Percentiles rank a stretch among this genome's conserved stretches.
Evolutionary conservation across 1,139 yeast species (phyloP).

Genomic region (Yamadazyma atmosphaerica): DNA sequence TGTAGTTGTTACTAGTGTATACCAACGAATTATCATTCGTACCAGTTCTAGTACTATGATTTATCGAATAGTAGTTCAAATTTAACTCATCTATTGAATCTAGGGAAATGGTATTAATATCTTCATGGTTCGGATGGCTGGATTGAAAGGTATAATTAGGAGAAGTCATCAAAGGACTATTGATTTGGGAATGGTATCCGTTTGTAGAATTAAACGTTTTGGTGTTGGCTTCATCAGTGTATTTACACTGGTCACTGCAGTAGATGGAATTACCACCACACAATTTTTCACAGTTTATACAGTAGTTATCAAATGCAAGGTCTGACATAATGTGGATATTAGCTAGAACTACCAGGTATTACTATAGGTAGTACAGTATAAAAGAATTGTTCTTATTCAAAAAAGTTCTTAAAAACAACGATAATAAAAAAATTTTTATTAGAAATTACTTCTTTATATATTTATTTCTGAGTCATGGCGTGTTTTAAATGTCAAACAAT

Average conservation of each 20-base stretch:
- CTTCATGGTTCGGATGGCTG: conserved; percentile 2
- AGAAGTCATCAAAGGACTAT: conserved; percentile 15
- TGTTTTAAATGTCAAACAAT: background rate
- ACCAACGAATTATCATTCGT: conserved; percentile 9
- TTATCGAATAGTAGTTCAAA: conserved; percentile 11
- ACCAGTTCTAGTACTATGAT: conserved; percentile 1
- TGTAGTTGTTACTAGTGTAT: conserved; percentile 40
- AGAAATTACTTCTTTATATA: background rate
- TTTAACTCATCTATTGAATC: conserved; percentile 16
- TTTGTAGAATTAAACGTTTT: conserved; percentile 8
- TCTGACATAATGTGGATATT: too few species aligned
- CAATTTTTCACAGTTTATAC: conserved; percentile 64
- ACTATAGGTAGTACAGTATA: background rate
- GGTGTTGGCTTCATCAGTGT: conserved; percentile 36
- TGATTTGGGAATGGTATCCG: conserved; percentile 1
- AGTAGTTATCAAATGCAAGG: conserved; percentile 56
- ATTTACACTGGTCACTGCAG: conserved; percentile 60
- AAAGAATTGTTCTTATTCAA: too few species aligned
- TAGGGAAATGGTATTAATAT: conserved; percentile 9
- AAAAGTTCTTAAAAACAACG: background rate
- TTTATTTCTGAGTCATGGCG: background rate
- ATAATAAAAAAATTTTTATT: background rate
- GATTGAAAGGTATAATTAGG: conserved; percentile 10
- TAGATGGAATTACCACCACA: conserved; percentile 54
- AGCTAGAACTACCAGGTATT: too few species aligned